These are phyloP conservation scores for Peribolospora kevripleyi DNA, from an alignment of 768 basidiomycete species.

Conservation along the genomic window DNA sequence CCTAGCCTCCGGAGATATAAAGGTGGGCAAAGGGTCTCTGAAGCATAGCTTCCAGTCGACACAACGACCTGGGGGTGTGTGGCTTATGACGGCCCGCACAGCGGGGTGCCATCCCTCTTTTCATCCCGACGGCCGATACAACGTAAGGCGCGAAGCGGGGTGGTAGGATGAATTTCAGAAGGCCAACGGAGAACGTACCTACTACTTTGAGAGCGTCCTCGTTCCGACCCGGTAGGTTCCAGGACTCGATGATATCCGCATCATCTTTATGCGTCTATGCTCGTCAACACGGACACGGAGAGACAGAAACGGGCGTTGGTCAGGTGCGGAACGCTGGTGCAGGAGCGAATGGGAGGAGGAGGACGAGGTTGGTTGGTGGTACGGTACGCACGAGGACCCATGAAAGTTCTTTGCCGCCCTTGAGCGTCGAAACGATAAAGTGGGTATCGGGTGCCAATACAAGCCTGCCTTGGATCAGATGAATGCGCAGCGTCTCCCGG, in stretches of 20 bases:
- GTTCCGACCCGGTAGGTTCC: conserved; percentile 1
- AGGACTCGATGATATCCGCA: conserved; percentile 4
- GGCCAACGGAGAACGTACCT: conserved; percentile 2
- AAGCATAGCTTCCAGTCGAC: conserved; percentile 17
- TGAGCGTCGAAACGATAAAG: conserved; percentile 3
- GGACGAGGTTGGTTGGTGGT: no score
- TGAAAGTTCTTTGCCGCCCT: conserved; percentile 2
- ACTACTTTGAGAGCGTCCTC: conserved; percentile 7
- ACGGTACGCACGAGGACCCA: conserved; percentile 3
- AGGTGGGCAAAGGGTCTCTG: conserved; percentile 14
- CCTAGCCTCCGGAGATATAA: conserved; percentile 6
- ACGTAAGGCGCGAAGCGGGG: no score
- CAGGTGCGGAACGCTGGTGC: no score
- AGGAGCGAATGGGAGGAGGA: no score
- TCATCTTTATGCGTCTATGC: neutral
- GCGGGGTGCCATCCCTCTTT: no score
- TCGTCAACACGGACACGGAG: neutral
- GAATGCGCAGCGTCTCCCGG: no score
- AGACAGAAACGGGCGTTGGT: no score
- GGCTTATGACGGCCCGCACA: neutral
- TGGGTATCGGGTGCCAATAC: conserved; percentile 6
- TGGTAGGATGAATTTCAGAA: no score
- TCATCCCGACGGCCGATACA: no score
- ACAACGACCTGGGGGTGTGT: neutral
- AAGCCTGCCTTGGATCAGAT: no score